Conservation (phyloP, 805 yeast species). For the Starmerella sirachaensis region DNA sequence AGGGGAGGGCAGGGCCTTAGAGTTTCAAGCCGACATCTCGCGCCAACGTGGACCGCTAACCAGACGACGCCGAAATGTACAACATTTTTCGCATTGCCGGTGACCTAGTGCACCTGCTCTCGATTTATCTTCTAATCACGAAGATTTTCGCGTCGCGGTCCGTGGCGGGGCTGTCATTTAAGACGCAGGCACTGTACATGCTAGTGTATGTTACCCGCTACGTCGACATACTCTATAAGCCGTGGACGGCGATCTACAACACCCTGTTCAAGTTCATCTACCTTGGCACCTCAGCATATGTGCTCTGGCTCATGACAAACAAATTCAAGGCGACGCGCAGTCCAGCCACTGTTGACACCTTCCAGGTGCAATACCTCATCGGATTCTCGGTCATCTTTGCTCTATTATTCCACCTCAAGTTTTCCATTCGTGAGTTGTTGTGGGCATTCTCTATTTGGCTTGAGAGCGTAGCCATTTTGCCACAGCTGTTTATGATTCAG, state of each 20-base stretch:
- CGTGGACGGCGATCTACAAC: slow-evolving; percentile 50
- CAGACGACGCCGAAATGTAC: slow-evolving; percentile 14
- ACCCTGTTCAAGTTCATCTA: slow-evolving; percentile 71
- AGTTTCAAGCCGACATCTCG: not conserved
- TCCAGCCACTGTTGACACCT: slow-evolving; percentile 52
- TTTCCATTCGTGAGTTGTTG: slow-evolving; percentile 40
- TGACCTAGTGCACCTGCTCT: slow-evolving; percentile 71
- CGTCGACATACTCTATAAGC: slow-evolving; percentile 41
- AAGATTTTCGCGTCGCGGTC: slow-evolving; percentile 55
- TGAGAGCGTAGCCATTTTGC: slow-evolving; percentile 82
- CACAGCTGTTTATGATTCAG: slow-evolving; percentile 84
- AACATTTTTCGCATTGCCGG: slow-evolving; percentile 34
- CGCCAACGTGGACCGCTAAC: not conserved
- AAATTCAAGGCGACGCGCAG: slow-evolving; percentile 47
- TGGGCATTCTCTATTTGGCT: slow-evolving; percentile 93
- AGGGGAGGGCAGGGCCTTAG: not conserved
- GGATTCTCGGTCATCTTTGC: slow-evolving; percentile 47
- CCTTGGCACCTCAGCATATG: slow-evolving; percentile 62
- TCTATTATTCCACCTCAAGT: slow-evolving; percentile 55
- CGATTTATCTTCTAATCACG: slow-evolving; percentile 62
- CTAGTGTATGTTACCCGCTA: slow-evolving; percentile 65
- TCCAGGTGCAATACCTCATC: slow-evolving; percentile 59
- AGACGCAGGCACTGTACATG: slow-evolving; percentile 72
- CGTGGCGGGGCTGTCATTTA: slow-evolving; percentile 73
- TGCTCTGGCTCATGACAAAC: slow-evolving; percentile 54